Percentiles rank a stretch among this genome's conserved stretches.
Evolutionary conservation across 768 basidiomycete species (phyloP).

Genomic region (Boletus sp.): DNA sequence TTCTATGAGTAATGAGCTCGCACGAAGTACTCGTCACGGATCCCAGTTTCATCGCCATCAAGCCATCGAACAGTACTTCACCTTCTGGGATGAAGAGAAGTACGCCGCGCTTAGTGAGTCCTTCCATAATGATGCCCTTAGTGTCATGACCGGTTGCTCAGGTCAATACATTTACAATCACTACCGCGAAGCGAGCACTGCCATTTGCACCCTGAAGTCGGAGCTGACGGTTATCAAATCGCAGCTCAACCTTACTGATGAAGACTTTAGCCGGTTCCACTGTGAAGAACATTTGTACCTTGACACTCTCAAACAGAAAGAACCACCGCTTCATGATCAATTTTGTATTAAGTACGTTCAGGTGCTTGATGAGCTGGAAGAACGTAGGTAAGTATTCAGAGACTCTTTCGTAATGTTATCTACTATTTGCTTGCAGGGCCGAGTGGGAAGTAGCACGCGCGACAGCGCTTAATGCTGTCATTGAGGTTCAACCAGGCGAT

Average conservation of each 20-base stretch:
- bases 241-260: background rate
- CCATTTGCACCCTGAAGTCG: no score
- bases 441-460: background rate
- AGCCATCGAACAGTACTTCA: background rate
- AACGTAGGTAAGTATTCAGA: background rate
- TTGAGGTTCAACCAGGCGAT: no score
- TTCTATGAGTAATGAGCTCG: no score
- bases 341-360: background rate
- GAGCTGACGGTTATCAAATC: no score
- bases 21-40: background rate
- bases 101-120: background rate
- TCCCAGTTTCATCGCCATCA: background rate
- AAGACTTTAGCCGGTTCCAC: background rate
- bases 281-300: background rate
- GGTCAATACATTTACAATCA: no score
- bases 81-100: background rate
- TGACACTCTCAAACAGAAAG: background rate
- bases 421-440: background rate
- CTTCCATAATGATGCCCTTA: no score
- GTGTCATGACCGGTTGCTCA: no score
- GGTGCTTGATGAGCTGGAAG: background rate
- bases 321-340: background rate
- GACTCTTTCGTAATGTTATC: background rate
- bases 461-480: no score
- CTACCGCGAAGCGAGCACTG: no score